These are phyloP conservation scores for Malassezia slooffiae DNA, from an alignment of 1,284 basidiomycete genomes.

Conservation along the genomic window DNA sequence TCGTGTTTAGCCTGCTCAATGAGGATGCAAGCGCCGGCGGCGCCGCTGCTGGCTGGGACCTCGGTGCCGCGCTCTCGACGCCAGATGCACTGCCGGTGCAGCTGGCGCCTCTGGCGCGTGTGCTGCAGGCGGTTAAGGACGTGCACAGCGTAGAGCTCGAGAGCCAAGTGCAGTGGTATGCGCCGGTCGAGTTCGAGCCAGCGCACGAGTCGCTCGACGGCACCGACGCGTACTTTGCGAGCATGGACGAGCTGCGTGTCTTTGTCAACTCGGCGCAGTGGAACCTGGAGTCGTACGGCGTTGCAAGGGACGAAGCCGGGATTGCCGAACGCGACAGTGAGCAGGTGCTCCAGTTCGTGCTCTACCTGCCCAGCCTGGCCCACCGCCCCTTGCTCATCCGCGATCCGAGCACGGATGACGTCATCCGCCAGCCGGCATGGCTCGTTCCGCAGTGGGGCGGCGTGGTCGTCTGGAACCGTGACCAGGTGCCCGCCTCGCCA, in stretches of 20 bases:
- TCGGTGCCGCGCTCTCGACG: conserved; percentile 3
- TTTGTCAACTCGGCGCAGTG: conserved; percentile 94
- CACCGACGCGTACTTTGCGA: not conserved
- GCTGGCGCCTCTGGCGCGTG: conserved; percentile 12
- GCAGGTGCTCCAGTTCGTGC: conserved; percentile 63
- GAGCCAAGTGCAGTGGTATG: conserved; percentile 83
- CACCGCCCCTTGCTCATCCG: conserved; percentile 65
- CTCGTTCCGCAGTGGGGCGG: conserved; percentile 91
- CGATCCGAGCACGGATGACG: conserved; percentile 35
- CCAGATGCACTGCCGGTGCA: not conserved
- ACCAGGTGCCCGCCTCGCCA: not conserved
- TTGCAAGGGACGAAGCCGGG: not conserved
- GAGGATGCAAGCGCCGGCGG: conserved; percentile 23
- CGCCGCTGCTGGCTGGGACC: conserved; percentile 5
- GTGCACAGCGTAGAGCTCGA: conserved; percentile 85
- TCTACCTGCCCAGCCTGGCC: conserved; percentile 67
- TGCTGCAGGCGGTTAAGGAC: conserved; percentile 13
- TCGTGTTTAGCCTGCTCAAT: conserved; percentile 41
- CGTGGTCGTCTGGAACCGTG: conserved; percentile 63
- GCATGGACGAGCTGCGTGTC: conserved; percentile 35
- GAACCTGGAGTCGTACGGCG: conserved; percentile 53
- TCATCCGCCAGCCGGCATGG: conserved; percentile 53
- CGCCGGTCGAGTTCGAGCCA: conserved; percentile 66
- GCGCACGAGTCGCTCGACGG: not conserved
- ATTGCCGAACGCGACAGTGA: conserved; percentile 15